Evolutionary conservation across 2,329 filamentous ascomycete genomes (phyloP).

Genomic region (Fusarium mundagurra): DNA sequence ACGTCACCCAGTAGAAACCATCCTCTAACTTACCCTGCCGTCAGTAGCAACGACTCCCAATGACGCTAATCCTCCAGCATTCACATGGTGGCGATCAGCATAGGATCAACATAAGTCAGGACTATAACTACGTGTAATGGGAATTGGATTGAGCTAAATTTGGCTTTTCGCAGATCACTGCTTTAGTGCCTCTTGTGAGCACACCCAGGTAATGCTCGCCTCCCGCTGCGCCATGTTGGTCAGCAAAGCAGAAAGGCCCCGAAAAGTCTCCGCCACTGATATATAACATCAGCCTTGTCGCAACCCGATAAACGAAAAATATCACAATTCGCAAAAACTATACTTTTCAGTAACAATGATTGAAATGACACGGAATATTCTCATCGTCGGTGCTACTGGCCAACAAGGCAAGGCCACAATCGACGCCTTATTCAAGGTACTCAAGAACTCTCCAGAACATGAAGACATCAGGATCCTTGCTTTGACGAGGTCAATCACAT

Average conservation of each 20-base stretch:
- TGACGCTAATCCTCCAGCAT: too few species aligned
- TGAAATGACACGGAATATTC: conserved; percentile 12
- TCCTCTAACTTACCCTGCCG: too few species aligned
- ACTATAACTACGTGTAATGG: too few species aligned
- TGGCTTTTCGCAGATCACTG: not conserved
- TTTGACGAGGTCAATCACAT: conserved; percentile 10
- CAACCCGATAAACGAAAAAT: not conserved
- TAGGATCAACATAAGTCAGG: too few species aligned
- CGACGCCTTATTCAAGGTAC: not conserved
- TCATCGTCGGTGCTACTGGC: conserved; percentile 26
- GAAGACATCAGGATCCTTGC: not conserved
- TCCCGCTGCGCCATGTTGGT: not conserved
- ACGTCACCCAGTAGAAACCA: too few species aligned
- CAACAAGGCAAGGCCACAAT: conserved; percentile 32
- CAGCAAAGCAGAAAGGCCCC: not conserved
- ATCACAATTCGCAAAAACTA: accelerated
- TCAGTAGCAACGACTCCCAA: too few species aligned
- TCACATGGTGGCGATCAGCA: too few species aligned
- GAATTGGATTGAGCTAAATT: not conserved
- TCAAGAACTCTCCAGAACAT: accelerated
- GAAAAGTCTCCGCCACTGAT: not conserved
- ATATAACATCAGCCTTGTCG: not conserved
- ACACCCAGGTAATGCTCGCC: not conserved
- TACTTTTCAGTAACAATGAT: accelerated
- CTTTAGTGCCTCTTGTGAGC: not conserved